Base-by-base conservation (phyloP, 768 basidiomycete genomes). In the Inosperma sp. region DNA sequence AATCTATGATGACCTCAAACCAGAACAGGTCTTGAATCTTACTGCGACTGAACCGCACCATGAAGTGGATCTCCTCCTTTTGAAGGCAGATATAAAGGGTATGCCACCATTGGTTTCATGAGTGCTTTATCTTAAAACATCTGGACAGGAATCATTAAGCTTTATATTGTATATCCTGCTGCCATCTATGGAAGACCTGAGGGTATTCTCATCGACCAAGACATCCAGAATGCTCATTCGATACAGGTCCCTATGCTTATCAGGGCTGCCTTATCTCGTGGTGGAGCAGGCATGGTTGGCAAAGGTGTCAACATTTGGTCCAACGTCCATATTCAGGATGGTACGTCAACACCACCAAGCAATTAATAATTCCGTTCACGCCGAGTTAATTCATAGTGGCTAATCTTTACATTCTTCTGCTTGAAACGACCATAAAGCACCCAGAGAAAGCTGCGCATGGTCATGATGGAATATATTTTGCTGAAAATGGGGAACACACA, bases 151-250 rank as follows among this genome's bases (percentile, higher is more conserved):
- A 80, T 79, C 53, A 67, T 76, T 36, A 76, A 68, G 55, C 70
- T 69, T 2, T 76, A 79, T 62, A 77, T 82, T 5, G 60, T 83
- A 21, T 59, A 75, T 9, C 80, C 81, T 1, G 70, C 74, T 3
- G 81, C 82, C 0, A 80, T 89, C 26, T 88, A 78, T 55, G 83
- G 80, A 36, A 65, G 79, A 27, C 77, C 80, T 2, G 61, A 59
- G 7, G 74, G 74, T 6, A 61, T 59, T 5, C 69, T 86, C 21
- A 74, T 76, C 29, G 72, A 80, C 21, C 62, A 67, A 5, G 81
- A 77, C 8, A 68, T 86, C 29, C 71, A 77, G 27, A 81, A 85
- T 55, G 59, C 68, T 1, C 68, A 74, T 46, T 84, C 82, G 0
- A 62, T 69, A 6, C 80, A 80, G 53, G 74, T 86, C 23, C 82